A percentile compares a stretch with the other conserved stretches of the same genome.
Evolutionary conservation across 1,284 basidiomycete species (phyloP).

Genomic region (Vanrija sp.): DNA sequence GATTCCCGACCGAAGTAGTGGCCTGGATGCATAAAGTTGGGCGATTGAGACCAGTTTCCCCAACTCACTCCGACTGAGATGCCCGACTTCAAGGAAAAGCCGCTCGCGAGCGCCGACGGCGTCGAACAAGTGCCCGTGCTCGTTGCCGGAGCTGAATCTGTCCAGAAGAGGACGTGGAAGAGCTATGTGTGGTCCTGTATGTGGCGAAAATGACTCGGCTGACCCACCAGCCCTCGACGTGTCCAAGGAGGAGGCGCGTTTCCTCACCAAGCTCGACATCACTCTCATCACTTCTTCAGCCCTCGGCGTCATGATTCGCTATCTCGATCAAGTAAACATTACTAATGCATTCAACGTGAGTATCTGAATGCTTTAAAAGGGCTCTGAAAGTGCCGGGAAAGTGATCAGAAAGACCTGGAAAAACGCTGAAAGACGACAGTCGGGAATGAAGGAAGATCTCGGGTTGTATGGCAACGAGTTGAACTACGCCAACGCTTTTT

Average conservation of each 20-base stretch:
- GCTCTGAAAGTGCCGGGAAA: no score
- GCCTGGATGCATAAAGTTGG: no score
- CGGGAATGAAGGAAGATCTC: conserved; percentile 70
- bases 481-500: conserved; percentile 51
- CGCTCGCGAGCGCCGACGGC: no score
- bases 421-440: background rate
- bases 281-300: conserved; percentile 29
- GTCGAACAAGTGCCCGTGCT: no score
- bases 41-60: no score
- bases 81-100: no score
- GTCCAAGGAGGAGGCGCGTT: conserved; percentile 23
- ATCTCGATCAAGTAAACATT: conserved; percentile 30
- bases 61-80: no score
- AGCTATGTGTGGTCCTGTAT: no score
- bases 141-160: no score
- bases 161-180: no score
- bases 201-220: background rate
- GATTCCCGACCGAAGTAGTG: no score
- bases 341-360: conserved; percentile 23
- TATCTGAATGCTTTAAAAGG: background rate
- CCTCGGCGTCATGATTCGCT: conserved; percentile 31
- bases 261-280: conserved; percentile 30
- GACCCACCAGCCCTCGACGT: conserved; percentile 12
- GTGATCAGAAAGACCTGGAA: no score
- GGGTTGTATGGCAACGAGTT: conserved; percentile 64